Conservation (phyloP, 768 basidiomycete genomes). For the Phanerodontia chrysosporium region DNA sequence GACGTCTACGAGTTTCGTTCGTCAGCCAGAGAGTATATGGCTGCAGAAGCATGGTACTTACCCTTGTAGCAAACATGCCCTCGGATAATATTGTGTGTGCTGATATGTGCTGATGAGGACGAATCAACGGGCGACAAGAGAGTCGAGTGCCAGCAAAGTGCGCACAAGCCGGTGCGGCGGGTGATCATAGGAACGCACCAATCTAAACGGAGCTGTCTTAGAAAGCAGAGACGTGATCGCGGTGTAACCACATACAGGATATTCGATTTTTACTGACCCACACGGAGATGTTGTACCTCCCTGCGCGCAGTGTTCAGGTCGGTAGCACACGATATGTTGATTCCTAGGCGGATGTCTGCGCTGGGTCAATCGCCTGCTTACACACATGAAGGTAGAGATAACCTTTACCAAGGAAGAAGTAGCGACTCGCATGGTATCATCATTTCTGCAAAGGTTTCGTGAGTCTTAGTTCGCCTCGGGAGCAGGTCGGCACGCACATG, state of each 20-base stretch:
- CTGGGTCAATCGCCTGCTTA: too few relatives aligned
- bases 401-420: neutral
- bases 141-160: neutral
- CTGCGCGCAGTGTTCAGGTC: neutral
- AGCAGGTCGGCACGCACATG: neutral
- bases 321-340: neutral
- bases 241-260: too few relatives aligned
- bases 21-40: neutral
- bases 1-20: neutral
- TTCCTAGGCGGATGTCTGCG: neutral
- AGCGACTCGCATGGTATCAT: neutral
- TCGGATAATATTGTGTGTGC: too few relatives aligned
- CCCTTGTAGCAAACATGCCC: neutral
- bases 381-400: neutral
- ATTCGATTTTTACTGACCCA: too few relatives aligned
- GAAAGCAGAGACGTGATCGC: too few relatives aligned
- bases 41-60: neutral
- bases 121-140: neutral
- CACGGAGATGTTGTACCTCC: too few relatives aligned
- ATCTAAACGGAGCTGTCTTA: too few relatives aligned
- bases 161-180: neutral
- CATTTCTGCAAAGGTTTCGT: neutral
- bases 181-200: too few relatives aligned
- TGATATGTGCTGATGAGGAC: too few relatives aligned
- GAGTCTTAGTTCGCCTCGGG: neutral